Percentiles rank a stretch among this genome's conserved stretches.
Evolutionary conservation across 208 protist species (phyloP).

Genomic region (Leishmania braziliensis): DNA sequence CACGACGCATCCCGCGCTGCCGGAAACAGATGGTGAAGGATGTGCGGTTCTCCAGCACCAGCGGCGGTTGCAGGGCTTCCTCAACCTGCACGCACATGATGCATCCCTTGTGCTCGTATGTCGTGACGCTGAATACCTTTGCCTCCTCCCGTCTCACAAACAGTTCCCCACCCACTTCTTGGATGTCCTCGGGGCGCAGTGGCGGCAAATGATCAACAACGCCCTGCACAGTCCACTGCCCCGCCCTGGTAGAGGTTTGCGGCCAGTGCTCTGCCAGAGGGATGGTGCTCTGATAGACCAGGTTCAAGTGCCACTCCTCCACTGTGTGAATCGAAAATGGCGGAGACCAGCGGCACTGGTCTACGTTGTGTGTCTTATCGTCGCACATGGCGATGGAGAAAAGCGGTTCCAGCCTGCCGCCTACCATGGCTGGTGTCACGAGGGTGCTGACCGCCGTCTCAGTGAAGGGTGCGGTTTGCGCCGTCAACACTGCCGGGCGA

Average conservation of each 20-base stretch:
- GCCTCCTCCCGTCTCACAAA: conserved; percentile 43
- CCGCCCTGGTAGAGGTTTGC: conserved; percentile 5
- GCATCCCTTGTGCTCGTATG: conserved; percentile 35
- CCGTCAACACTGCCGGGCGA: not conserved
- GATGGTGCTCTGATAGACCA: conserved; percentile 43
- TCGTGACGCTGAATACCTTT: conserved; percentile 48
- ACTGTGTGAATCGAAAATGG: conserved; percentile 50
- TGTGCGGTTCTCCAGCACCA: conserved; percentile 80
- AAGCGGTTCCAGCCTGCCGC: conserved; percentile 19
- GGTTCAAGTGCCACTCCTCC: conserved; percentile 55
- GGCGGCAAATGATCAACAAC: conserved; percentile 34
- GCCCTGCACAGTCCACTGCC: not conserved
- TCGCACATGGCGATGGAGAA: conserved; percentile 15
- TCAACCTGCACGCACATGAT: conserved; percentile 63
- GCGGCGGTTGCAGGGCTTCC: conserved; percentile 50
- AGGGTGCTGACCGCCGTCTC: not conserved
- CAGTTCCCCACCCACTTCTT: conserved; percentile 36
- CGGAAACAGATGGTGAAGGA: conserved; percentile 51
- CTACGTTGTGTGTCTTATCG: conserved; percentile 27
- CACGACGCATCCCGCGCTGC: conserved; percentile 39
- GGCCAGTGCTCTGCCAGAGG: conserved; percentile 49
- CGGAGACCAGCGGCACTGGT: conserved; percentile 42
- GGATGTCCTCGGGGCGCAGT: conserved; percentile 48
- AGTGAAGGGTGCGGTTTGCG: conserved; percentile 3
- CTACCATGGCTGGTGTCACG: not conserved